Evolutionary conservation across 2,329 filamentous ascomycete genomes (phyloP).

Genomic region (Cladophialophora exuberans): DNA sequence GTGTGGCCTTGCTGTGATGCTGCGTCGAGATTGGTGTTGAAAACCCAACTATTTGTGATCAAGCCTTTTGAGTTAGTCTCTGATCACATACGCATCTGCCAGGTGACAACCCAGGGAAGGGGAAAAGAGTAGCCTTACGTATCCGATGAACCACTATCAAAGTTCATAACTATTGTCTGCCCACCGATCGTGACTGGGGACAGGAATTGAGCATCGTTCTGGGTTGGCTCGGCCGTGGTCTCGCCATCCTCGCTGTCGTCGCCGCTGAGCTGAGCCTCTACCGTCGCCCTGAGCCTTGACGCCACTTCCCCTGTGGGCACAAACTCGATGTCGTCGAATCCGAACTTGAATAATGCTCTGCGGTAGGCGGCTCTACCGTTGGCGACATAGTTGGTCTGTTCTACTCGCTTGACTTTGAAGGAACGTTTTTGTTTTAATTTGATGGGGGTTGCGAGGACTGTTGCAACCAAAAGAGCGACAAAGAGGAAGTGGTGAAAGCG

Average conservation of each 20-base stretch:
- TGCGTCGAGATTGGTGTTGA: constrained; percentile 62
- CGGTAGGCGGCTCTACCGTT: constrained; percentile 66
- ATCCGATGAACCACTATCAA: constrained; percentile 77
- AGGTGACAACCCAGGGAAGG: background rate
- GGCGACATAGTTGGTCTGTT: constrained; percentile 58
- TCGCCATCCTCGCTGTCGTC: constrained; percentile 51
- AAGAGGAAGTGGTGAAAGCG: constrained; percentile 31
- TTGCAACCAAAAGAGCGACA: constrained; percentile 37
- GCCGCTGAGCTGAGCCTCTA: constrained; percentile 29
- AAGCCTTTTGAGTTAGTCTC: constrained; percentile 12
- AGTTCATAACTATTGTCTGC: constrained; percentile 69
- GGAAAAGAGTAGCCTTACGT: constrained; percentile 51
- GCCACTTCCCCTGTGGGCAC: constrained; percentile 36
- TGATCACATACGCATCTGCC: background rate
- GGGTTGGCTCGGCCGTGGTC: constrained; percentile 67
- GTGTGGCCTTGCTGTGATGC: constrained; percentile 55
- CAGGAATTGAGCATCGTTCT: constrained; percentile 71
- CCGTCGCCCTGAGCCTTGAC: constrained; percentile 34
- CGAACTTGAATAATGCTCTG: constrained; percentile 70
- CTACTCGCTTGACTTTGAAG: constrained; percentile 64
- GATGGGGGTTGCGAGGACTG: constrained; percentile 41
- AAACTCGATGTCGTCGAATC: constrained; percentile 41
- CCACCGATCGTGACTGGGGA: constrained; percentile 71
- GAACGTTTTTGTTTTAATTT: constrained; percentile 44
- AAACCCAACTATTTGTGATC: constrained; percentile 61